phyloP scores from a whole-genome alignment of 2,329 filamentous ascomycete genomes.

The Aureobasidium sp. region DNA sequence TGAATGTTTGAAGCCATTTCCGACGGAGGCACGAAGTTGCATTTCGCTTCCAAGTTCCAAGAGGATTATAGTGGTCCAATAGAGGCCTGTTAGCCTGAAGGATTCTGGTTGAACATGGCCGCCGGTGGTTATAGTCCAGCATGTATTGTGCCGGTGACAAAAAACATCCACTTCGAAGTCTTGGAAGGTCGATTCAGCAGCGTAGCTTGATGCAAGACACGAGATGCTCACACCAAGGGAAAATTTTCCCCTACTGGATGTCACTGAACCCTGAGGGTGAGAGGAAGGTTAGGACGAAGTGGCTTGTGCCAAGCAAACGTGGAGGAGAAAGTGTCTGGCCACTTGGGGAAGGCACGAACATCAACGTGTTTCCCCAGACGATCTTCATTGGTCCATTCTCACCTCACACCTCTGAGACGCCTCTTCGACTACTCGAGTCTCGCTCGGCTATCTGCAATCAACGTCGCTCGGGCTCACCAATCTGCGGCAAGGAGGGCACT shows the following conservation, averaged over 20 bases:
- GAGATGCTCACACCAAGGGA: background rate
- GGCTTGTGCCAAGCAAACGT: conserved; percentile 11
- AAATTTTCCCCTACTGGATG: background rate
- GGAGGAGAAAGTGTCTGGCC: background rate
- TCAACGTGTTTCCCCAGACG: background rate
- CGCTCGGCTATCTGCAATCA: conserved; percentile 9
- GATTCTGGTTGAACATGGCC: background rate
- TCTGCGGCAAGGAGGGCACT: conserved; percentile 3
- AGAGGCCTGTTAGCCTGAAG: background rate
- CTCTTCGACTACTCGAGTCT: background rate
- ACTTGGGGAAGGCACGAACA: no score
- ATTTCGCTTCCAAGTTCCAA: background rate
- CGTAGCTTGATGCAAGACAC: conserved; percentile 1
- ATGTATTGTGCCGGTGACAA: background rate
- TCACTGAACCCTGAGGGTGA: background rate
- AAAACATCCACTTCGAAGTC: background rate
- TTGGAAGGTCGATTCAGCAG: background rate
- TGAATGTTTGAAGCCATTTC: background rate
- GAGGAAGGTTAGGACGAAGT: conserved; percentile 3
- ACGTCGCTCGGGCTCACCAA: conserved; percentile 4
- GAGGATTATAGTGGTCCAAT: background rate
- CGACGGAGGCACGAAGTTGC: background rate
- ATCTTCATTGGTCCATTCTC: background rate
- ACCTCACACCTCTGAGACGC: conserved; percentile 3
- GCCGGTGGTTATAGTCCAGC: background rate